Base-by-base conservation (phyloP, 768 basidiomycete genomes). In the Nidularia pulvinata region DNA sequence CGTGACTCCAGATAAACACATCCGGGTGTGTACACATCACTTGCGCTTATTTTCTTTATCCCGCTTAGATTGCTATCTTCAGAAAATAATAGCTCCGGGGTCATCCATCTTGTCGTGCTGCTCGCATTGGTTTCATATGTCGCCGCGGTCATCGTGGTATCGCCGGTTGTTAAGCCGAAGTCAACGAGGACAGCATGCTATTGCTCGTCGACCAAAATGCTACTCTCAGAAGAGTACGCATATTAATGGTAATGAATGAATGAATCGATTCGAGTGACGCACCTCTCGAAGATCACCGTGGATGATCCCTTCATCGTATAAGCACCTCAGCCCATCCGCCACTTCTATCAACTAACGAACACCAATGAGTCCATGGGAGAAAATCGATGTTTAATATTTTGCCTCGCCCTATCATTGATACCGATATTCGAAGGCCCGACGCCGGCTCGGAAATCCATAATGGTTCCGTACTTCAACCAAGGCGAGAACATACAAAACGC, bases 1-100 rank as follows among this genome's bases (percentile, higher is more conserved):
- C 50, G 19, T 5, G 67, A 63, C 60, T 68, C 63, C 16, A 62
- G 53, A 46, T 54, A 55, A n/a, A 67, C 61, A 53, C 66, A 68
- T 6, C 55, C 67, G 49, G 63, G 65, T 6, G 67, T 61, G 50
- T 66, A 70, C 6, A 68, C 59, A 54, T 70, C 68, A 42, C 56
- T 64, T 5, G 57, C 57, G n/a, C 51, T 30, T 10, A 61, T 65
- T 22, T 62, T 47, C 11, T 33, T 14, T 32, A 58, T 57, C 11
- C 39, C 25, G 30, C 45, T 49, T 10, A 61, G 35, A 1, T 51
- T 59, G 53, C 63, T 61, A 5, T 49, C 43, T 34, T 64, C 60
- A 6, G 64, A 61, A n/a, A 54, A 33, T 30, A 61, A 55, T 14
- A 69, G 57, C 49, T 67, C 67, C 14, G 65, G 69, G 2, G 69